phyloP scores from a whole-genome alignment of 805 yeast species.

The Metschnikowia borealis region DNA sequence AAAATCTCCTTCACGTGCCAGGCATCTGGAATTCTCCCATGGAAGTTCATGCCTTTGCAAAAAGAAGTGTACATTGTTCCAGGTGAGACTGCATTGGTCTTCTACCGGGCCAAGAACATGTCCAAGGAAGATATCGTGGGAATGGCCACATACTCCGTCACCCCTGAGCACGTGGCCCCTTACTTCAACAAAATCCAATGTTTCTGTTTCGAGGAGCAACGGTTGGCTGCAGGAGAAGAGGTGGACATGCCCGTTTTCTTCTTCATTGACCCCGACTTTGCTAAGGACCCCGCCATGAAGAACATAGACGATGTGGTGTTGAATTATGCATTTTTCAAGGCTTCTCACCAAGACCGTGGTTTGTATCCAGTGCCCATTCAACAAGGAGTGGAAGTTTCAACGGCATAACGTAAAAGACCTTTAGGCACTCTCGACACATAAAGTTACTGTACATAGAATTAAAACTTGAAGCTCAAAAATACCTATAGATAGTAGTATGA shows the following conservation, averaged over 20 bases:
- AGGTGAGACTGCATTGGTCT: constrained; percentile 96
- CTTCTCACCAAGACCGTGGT: constrained; percentile 41
- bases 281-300: constrained; percentile 87
- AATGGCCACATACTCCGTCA: constrained; percentile 96
- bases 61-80: constrained; percentile 89
- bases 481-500: no score
- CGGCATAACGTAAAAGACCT: not conserved
- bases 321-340: constrained; percentile 88
- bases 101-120: constrained; percentile 84
- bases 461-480: not conserved
- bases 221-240: constrained; percentile 90
- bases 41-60: constrained; percentile 94
- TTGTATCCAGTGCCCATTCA: constrained; percentile 34
- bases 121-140: constrained; percentile 91
- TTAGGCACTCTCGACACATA: not conserved
- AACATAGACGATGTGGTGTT: constrained; percentile 84
- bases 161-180: constrained; percentile 95
- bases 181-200: constrained; percentile 97
- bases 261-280: constrained; percentile 94
- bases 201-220: constrained; percentile 96
- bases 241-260: constrained; percentile 98
- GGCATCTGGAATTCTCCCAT: constrained; percentile 84
- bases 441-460: not conserved
- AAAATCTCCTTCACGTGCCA: constrained; percentile 87
- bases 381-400: constrained; percentile 1